Base-by-base conservation (phyloP, 176 grass and related monocot genomes). In the Hsuehochloa calcarea region DNA sequence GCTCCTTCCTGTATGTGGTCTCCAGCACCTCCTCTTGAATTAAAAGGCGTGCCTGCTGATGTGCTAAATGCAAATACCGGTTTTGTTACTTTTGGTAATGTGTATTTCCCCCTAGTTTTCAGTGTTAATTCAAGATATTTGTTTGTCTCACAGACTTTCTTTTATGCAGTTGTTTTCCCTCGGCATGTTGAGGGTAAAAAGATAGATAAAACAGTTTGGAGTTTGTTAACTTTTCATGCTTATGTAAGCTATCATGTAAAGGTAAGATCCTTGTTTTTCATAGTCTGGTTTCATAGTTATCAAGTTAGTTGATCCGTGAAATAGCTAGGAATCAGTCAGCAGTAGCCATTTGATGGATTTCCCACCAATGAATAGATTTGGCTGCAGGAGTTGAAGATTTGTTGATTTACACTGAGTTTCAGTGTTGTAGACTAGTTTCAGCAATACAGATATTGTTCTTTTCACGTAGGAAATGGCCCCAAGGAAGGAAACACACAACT, bases 241-340 rank as follows among this genome's bases (percentile, higher is more conserved):
- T 99, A 99, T 82, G 96, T 99, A 82, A 99, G 96, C 91, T 99
- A 99, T 74, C 96, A 99, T 85, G 96, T 99, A 61, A 99, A 99
- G 93, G 96, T 96, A 76, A 62, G 23, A 26, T 47, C 59, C 65
- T 91, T 78, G 39, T 73, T 65, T 51, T 82, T 75, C 80, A 15
- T 78, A 8, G 20, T 35, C 52, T 92, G 49, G 20, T 81, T 50
- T 69, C 35, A 45, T 69, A 69, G 45, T 74, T 41, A 71, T 83
- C 13, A 58, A 82, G 27, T 82, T 78, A 4, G 19, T 66, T 8
- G 3, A 41, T 81, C 23, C 16, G 17, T 81, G 63, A 27, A 77
- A 71, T 76, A 63, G 26, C 14, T 83, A 23, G 6, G 23, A 70
- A 65, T 64, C 78, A 54, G 79, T 65, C 54, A 75, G 19, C 29